Evolutionary conservation across 805 yeast species (phyloP), one percentile per base, ranked within the genome.

Genomic region (Sugiyamaella marilandica): DNA sequence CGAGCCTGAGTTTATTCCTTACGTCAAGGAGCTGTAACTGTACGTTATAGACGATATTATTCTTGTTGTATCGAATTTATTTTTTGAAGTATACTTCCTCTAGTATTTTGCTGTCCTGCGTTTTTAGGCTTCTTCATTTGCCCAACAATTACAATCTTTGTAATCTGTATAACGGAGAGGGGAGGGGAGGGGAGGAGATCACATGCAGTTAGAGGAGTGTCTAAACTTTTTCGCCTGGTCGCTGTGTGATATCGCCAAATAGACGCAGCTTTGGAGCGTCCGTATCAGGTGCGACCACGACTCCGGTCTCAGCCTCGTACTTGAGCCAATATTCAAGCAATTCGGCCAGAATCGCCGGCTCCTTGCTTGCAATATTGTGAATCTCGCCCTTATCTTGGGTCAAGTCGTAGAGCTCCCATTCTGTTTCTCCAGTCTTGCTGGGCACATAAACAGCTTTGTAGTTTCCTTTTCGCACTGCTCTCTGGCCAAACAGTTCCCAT

Each of bases 1-100:
- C 62, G 96, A 90, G 74, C 99, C 99, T 33, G 97, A 92, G 70
- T 94, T 94, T 73, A 75, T 94, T 64, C 98, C 97, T 49, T 94
- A 74, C 71, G 81, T 80, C 54, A 88, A 85, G 72, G 98, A 89
- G 68, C 19, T 39, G 43, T 39, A 39, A 39, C 21, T 39, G 21
- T 34, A 13, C 16, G 16, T 34, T 34, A 14, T 34, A n/a, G 37
- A 13, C 4, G n/a, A 5, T 34, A 5, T 10, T 34, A 8, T 34
- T 34, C 9, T 34, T 34, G n/a, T 34, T 34, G n/a, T 34, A 34
- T 16, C 18, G 39, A 34, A 34, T n/a, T 34, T 13, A 5, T 34
- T 34, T 10, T 32, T 32, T 32, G 13, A 34, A 5, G 4, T 34
- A 5, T 39, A 9, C 9, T 39, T 5, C 16, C 16, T 3, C 5